Evolutionary conservation across 2,329 filamentous ascomycete genomes (phyloP), one percentile per base, ranked within the genome.

Genomic region (Polytolypa hystricis): DNA sequence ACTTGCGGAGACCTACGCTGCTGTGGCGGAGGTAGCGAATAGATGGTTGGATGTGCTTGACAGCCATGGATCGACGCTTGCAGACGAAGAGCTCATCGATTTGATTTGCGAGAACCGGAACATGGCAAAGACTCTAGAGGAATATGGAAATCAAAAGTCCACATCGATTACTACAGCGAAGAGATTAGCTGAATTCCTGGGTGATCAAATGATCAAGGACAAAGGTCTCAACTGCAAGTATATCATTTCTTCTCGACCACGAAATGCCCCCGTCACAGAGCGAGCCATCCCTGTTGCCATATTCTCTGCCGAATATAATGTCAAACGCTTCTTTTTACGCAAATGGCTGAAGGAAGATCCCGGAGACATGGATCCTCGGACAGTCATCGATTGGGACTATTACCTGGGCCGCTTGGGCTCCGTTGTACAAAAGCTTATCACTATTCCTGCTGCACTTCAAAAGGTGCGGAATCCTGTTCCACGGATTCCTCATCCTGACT

Each of bases 161-260:
- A 98, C 91, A 1, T 94, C 91, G n/a, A 98, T 99, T 57, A 99
- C 91, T 2, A 99, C 91, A 0, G 91, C 91, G 8, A 91, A 81
- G 52, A 85, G 91, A 44, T 64, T 99, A 28, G 91, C 91, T 23
- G 91, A 98, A 53, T 99, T 99, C 55, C 57, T 99, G 43, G 91
- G 91, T 23, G 89, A 95, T 56, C 86, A 94, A 55, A 99, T 99
- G 93, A 79, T 95, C 51, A 98, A 98, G 55, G 93, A 99, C 62
- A 98, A 96, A 61, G 91, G 91, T 3, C 61, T 99, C 49, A 98
- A 98, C 66, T 99, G 91, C 78, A 96, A 96, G 62, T 99, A 96
- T 60, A 95, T 99, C 57, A 95, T 99, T 53, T 94, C 87, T 35
- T 74, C 85, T 10, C 77, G 74, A 44, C 91, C 91, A 3, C 83